Base-by-base conservation (phyloP, 2,329 filamentous ascomycete species). In the Moelleriella libera region DNA sequence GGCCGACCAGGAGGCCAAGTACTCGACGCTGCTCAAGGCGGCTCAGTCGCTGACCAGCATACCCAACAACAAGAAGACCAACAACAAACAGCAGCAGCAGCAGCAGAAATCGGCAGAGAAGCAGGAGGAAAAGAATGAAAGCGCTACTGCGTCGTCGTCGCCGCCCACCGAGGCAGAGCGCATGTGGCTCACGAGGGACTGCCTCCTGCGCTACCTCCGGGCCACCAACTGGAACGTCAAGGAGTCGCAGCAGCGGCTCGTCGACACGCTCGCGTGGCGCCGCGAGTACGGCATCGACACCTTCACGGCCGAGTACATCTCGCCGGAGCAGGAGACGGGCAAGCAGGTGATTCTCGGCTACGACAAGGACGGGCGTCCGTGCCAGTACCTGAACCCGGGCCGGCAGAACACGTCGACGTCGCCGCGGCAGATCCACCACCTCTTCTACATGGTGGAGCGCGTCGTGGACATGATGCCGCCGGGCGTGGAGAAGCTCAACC, bases 401-500 rank as follows among this genome's bases (percentile, higher is more conserved):
- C 81, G 83, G 55, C 92, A 98, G 68, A 98, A 98, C 71, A 97
- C 92, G 1, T 83, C 94, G 55, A 76, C 81, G 48, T 85, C 81
- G 51, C 85, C 88, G 39, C 78, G 87, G 56, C 92, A 97, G 68
- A 82, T 95, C 48, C 82, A 98, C 66, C 89, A 97, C 63, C 70
- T 98, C 51, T 88, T 96, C 46, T 98, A 85, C 69, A 96, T 97
- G 89, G 68, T 97, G 41, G 92, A 98, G 70, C 78, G 87, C 39
- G 82, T 85, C 34, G 79, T 95, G 54, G 89, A 96, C 57, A 68
- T 97, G 52, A 88, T 94, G 79, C 83, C 85, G 0, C 75, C 89
- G 0, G 84, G 85, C 11, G 87, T 94, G 61, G 92, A 97, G 68
- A 92, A 80, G 44, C 66, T 95, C 49, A 84, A 85, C 42, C 73